Conservation (phyloP, 345 rosid genomes). For the Fremontodendron californicum region DNA sequence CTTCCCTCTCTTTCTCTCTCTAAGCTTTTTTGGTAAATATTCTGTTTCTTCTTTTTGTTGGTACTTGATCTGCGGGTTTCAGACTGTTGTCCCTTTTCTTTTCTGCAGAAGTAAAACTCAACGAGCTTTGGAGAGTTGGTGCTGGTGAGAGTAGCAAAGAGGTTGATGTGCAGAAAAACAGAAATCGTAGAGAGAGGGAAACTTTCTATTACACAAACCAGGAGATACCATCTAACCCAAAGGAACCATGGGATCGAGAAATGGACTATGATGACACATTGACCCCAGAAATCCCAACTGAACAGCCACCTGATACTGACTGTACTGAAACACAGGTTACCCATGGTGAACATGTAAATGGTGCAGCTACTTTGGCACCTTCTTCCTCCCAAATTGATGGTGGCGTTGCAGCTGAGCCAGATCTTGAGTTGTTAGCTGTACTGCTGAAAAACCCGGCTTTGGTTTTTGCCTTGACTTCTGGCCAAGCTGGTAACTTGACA, state of each 20-base stretch:
- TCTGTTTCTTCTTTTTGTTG: background rate
- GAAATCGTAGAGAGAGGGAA: constrained; percentile 84
- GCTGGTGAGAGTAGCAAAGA: constrained; percentile 92
- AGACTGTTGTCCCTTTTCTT: constrained; percentile 25
- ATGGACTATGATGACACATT: constrained; percentile 89
- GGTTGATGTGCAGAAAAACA: constrained; percentile 70
- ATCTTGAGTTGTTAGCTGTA: constrained; percentile 88
- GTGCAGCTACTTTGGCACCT: constrained; percentile 29
- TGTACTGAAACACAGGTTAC: constrained; percentile 46
- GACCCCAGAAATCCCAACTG: constrained; percentile 77
- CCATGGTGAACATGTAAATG: constrained; percentile 32
- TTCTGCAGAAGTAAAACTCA: constrained; percentile 69
- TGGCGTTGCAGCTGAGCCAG: constrained; percentile 50
- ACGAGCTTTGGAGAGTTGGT: constrained; percentile 65
- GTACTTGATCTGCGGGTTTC: background rate
- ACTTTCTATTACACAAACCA: constrained; percentile 44
- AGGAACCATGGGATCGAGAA: constrained; percentile 95
- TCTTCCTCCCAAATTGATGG: constrained; percentile 36
- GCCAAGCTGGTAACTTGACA: constrained; percentile 57
- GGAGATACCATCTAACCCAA: constrained; percentile 78
- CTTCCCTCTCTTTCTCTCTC: too few relatives aligned
- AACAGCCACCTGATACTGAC: constrained; percentile 77
- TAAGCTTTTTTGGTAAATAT: background rate
- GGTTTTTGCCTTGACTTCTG: constrained; percentile 90
- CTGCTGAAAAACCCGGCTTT: constrained; percentile 86